Evolutionary conservation across 2,329 filamentous ascomycete species (phyloP).

Genomic region (Ophiostoma ulmi): DNA sequence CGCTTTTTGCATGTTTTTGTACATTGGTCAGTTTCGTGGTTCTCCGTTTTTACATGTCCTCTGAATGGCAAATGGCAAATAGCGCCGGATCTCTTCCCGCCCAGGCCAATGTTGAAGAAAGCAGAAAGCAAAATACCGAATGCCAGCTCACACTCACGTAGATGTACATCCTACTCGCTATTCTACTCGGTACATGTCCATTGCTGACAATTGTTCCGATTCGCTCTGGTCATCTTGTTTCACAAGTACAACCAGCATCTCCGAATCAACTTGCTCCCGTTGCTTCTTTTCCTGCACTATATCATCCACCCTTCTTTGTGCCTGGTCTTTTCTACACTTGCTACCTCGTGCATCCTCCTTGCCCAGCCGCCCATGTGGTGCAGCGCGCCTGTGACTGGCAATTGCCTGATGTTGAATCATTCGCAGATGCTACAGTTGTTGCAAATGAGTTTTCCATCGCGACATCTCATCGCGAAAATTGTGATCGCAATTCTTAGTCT

Average conservation of each 20-base stretch:
- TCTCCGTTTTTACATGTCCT: too few species aligned
- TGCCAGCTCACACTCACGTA: too few species aligned
- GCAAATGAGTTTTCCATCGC: not conserved
- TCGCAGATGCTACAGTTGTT: not conserved
- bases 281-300: not conserved
- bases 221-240: not conserved
- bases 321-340: not conserved
- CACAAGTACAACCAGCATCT: conserved; percentile 1
- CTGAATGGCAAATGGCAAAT: too few species aligned
- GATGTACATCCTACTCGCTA: too few species aligned
- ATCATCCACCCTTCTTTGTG: not conserved
- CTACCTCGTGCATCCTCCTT: not conserved
- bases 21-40: too few species aligned
- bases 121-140: too few species aligned
- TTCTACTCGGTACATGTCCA: too few species aligned
- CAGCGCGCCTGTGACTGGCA: not conserved
- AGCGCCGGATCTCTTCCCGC: too few species aligned
- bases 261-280: not conserved
- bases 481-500: not conserved
- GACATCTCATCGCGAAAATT: not conserved
- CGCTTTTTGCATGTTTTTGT: too few species aligned
- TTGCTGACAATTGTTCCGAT: not conserved
- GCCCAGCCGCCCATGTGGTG: not conserved
- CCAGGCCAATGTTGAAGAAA: too few species aligned
- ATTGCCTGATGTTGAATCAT: not conserved